Evolutionary conservation across 129 eudicot species (phyloP).

Genomic region (Tanacetum coccineum): DNA sequence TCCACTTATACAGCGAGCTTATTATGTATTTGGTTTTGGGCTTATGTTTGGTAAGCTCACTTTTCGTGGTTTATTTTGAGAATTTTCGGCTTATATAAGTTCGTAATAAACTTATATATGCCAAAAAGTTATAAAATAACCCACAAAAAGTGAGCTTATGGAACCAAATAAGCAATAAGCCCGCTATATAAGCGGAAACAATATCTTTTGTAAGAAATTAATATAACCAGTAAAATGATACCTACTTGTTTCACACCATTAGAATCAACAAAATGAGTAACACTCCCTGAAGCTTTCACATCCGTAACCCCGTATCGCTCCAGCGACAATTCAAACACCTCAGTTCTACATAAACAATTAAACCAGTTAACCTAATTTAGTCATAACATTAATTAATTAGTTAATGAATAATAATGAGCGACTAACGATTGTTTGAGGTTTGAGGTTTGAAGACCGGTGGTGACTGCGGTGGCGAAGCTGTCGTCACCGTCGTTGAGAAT

Average conservation of each 20-base stretch:
- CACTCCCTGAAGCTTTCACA: constrained; percentile 42
- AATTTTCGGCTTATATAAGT: too few relatives aligned
- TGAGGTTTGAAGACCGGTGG: constrained; percentile 47
- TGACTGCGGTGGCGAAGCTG: constrained; percentile 48
- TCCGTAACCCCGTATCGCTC: constrained; percentile 55
- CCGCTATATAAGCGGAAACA: too few relatives aligned
- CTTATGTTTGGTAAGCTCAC: too few relatives aligned
- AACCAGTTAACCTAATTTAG: not conserved
- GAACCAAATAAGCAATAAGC: too few relatives aligned
- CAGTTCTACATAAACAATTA: constrained; percentile 34
- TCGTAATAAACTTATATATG: too few relatives aligned
- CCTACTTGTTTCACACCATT: constrained; percentile 49
- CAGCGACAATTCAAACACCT: constrained; percentile 54
- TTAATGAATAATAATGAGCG: not conserved
- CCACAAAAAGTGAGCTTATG: too few relatives aligned
- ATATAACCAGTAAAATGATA: not conserved
- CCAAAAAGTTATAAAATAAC: too few relatives aligned
- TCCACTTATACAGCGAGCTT: too few relatives aligned
- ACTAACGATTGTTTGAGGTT: constrained; percentile 38
- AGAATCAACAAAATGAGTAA: constrained; percentile 51
- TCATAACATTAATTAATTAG: not conserved
- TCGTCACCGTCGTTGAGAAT: constrained; percentile 48
- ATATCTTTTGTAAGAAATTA: too few relatives aligned
- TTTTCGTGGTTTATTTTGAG: too few relatives aligned
- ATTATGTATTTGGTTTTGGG: too few relatives aligned